Conservation (phyloP, 2,329 filamentous ascomycete species). For the Fusarium chlamydosporum region DNA sequence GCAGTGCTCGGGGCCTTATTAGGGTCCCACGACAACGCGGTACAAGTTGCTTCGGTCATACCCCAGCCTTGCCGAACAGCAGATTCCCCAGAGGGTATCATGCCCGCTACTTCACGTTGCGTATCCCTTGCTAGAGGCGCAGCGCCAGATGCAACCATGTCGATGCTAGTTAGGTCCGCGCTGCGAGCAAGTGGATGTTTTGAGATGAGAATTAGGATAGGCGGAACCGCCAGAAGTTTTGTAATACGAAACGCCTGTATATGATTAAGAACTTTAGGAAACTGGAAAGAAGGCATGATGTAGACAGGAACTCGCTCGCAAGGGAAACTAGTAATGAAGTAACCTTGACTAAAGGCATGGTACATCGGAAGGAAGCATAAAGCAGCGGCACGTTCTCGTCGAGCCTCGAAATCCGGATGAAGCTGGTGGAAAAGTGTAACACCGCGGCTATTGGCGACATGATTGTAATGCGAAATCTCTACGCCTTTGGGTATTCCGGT, state of each 20-base stretch:
- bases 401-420: slow-evolving; percentile 64
- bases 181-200: slow-evolving; percentile 77
- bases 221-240: slow-evolving; percentile 76
- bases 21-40: slow-evolving; percentile 75
- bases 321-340: slow-evolving; percentile 73
- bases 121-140: slow-evolving; percentile 75
- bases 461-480: slow-evolving; percentile 82
- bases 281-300: slow-evolving; percentile 84
- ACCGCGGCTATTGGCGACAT: slow-evolving; percentile 78
- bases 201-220: slow-evolving; percentile 79
- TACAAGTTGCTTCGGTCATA: slow-evolving; percentile 87
- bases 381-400: slow-evolving; percentile 57
- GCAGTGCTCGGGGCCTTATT: slow-evolving; percentile 61
- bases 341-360: slow-evolving; percentile 80
- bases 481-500: slow-evolving; percentile 90
- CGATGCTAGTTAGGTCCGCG: slow-evolving; percentile 77
- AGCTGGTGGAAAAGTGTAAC: slow-evolving; percentile 63
- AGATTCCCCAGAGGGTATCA: slow-evolving; percentile 60
- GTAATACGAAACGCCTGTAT: slow-evolving; percentile 79
- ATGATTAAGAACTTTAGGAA: slow-evolving; percentile 76
- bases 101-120: slow-evolving; percentile 60
- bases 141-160: slow-evolving; percentile 73
- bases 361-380: slow-evolving; percentile 84
- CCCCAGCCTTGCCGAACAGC: slow-evolving; percentile 80
- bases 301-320: slow-evolving; percentile 76